Evolutionary conservation across 169 alveolate genomes (phyloP).

Genomic region (Miamiensis avidus): DNA sequence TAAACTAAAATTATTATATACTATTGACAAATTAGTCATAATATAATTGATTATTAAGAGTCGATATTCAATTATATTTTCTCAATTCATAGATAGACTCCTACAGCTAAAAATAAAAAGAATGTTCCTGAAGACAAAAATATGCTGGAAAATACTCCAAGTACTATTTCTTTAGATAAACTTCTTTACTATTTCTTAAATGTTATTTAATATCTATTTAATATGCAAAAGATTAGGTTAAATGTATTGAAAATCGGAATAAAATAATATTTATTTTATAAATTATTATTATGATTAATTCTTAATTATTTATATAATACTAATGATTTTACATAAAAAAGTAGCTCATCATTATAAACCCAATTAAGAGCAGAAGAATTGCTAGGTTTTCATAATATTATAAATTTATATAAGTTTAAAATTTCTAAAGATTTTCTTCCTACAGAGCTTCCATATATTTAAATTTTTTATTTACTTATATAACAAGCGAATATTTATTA

Average conservation of each 20-base stretch:
- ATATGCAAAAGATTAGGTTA: background rate
- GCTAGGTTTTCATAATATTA: slow-evolving; percentile 24
- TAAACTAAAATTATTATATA: no score
- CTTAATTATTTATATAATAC: background rate
- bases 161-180: slow-evolving; percentile 15
- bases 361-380: slow-evolving; percentile 17
- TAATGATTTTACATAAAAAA: slow-evolving; percentile 19
- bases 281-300: background rate
- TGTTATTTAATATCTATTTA: slow-evolving; percentile 20
- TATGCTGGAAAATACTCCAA: slow-evolving; percentile 31
- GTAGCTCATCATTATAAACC: slow-evolving; percentile 30
- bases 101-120: slow-evolving; percentile 16
- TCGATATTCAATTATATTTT: background rate
- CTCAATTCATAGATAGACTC: slow-evolving; percentile 19
- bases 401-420: slow-evolving; percentile 8
- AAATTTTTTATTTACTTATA: no score
- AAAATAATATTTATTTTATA: background rate
- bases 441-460: background rate
- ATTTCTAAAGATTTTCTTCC: background rate
- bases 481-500: no score
- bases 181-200: slow-evolving; percentile 12
- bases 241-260: background rate
- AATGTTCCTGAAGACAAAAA: slow-evolving; percentile 26
- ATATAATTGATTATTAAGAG: no score
- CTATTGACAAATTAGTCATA: no score